Evolutionary conservation across 257 asterid species (phyloP).

Genomic region (Marsdenia floribunda): DNA sequence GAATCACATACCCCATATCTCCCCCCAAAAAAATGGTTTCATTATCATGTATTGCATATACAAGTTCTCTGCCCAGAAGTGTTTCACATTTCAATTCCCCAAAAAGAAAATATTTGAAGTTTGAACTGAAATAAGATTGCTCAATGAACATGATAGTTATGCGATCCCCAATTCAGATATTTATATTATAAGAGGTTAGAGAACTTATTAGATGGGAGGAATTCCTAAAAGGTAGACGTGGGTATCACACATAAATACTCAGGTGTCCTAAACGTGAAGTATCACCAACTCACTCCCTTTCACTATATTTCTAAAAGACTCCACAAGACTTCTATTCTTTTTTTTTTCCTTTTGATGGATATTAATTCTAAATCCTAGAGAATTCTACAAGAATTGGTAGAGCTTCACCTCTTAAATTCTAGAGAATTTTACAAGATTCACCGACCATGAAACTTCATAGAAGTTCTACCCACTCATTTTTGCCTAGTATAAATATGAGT

Average conservation of each 20-base stretch:
- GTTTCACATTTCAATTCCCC: background rate
- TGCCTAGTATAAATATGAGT: too few species aligned
- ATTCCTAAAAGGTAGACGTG: background rate
- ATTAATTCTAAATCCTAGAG: too few species aligned
- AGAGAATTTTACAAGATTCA: too few species aligned
- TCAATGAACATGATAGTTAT: background rate
- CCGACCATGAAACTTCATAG: too few species aligned
- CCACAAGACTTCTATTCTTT: too few species aligned
- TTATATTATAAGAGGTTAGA: background rate
- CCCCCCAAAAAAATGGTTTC: background rate
- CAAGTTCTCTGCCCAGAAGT: background rate
- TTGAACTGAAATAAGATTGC: background rate
- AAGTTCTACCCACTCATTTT: too few species aligned
- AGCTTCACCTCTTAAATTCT: too few species aligned
- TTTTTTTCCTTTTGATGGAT: too few species aligned
- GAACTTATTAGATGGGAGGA: background rate
- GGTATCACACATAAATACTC: background rate
- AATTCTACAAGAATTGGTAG: too few species aligned
- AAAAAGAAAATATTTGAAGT: background rate
- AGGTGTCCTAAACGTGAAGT: background rate
- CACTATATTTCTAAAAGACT: too few species aligned
- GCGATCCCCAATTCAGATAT: background rate
- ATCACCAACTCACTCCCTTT: too few species aligned
- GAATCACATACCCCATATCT: background rate
- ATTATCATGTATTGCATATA: background rate